Evolutionary conservation across 2,329 filamentous ascomycete genomes (phyloP), one percentile per base, ranked within the genome.

Genomic region (Clonostachys solani): DNA sequence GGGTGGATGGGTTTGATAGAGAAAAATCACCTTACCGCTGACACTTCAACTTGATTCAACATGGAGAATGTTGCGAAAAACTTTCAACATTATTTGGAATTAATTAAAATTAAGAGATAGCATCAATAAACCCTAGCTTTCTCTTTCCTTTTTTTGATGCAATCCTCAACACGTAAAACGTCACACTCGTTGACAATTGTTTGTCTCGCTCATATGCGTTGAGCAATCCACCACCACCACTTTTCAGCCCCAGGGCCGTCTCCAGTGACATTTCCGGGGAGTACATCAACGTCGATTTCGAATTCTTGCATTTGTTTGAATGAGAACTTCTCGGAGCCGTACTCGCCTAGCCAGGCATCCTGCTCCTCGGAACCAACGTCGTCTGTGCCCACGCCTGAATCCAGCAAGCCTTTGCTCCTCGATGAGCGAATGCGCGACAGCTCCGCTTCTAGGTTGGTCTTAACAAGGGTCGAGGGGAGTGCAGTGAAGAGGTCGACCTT

Each of bases 401-500:
- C 89, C 60, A 95, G 66, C 49, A 99, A 66, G 1, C 90, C 91
- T 68, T 88, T 92, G 56, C 85, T 87, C 62, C 83, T 84, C 38
- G 87, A 88, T 48, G 77, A 74, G 43, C 92, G 81, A 45, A 97
- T 86, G 44, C 86, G 81, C 23, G 84, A 82, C 50, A 97, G 82
- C 64, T 96, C 92, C 12, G 77, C 74, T 69, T 97, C 92, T 13
- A 99, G 73, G 53, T 80, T 81, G 46, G 77, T 76, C 65, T 81
- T 86, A 49, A 96, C 88, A 33, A 95, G 74, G 6, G 80, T 77
- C 0, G 88, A 81, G 0, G 94, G 94, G 45, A 96, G 71, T 8
- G 92, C 90, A 0, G 94, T 96, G 64, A 99, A 99, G 1, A 99
- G 76, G 64, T 99, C 94, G 62, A 91, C 80, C 76, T 99, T 99